Conservation (phyloP, 306 rosid species). For the Sphenostylis stenocarpa region DNA sequence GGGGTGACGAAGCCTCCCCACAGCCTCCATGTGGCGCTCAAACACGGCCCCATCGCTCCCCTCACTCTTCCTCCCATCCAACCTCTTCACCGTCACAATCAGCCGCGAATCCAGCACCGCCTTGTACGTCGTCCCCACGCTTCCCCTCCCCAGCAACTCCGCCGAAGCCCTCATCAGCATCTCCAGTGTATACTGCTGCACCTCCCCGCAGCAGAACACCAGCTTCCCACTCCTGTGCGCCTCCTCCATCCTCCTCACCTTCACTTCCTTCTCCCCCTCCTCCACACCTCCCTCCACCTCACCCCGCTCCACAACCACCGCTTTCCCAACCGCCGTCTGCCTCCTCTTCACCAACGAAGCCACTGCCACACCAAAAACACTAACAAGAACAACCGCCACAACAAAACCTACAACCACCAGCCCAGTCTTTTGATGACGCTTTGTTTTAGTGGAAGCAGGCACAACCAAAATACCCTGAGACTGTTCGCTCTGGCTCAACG, state of each 20-base stretch:
- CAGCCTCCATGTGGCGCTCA: conserved; percentile 66
- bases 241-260: conserved; percentile 43
- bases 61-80: conserved; percentile 66
- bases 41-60: conserved; percentile 50
- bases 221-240: conserved; percentile 61
- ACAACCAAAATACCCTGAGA: conserved; percentile 54
- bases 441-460: conserved; percentile 44
- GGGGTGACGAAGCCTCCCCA: conserved; percentile 72
- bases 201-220: conserved; percentile 72
- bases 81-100: conserved; percentile 77
- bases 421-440: conserved; percentile 33
- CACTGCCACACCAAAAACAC: conserved; percentile 35
- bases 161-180: conserved; percentile 92
- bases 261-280: background rate
- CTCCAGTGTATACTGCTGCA: conserved; percentile 61
- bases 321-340: background rate
- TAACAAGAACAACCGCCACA: conserved; percentile 38
- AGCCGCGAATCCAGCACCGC: conserved; percentile 72
- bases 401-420: conserved; percentile 51
- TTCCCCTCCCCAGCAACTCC: conserved; percentile 86
- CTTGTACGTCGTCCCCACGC: conserved; percentile 82
- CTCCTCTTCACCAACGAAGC: conserved; percentile 38
- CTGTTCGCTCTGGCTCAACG: conserved; percentile 52
- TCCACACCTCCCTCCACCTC: background rate
- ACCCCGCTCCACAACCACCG: background rate